These are phyloP conservation scores for Emydomyces testavorans DNA, from an alignment of 2,329 filamentous ascomycete species.

Conservation along the genomic window DNA sequence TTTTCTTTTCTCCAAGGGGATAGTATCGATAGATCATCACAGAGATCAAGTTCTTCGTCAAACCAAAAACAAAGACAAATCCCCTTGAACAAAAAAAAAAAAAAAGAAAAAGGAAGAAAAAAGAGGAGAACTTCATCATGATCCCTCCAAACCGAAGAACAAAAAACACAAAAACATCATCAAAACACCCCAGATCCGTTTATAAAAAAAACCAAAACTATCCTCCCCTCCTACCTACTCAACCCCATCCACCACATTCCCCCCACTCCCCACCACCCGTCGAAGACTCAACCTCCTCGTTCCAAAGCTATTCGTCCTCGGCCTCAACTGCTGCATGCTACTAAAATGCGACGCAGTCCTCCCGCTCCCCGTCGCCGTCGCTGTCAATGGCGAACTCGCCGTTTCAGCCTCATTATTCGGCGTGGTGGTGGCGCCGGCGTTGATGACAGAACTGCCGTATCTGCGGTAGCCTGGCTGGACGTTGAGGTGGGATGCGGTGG, in stretches of 20 bases:
- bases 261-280: neutral
- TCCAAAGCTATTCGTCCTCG: slow-evolving; percentile 30
- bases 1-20: too few species aligned
- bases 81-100: too few species aligned
- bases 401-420: slow-evolving; percentile 1
- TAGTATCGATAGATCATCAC: too few species aligned
- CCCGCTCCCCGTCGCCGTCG: neutral
- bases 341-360: slow-evolving; percentile 28
- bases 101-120: too few species aligned
- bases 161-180: neutral
- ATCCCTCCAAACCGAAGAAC: too few species aligned
- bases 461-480: slow-evolving; percentile 35
- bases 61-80: too few species aligned
- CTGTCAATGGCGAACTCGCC: slow-evolving; percentile 3
- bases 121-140: too few species aligned
- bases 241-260: neutral
- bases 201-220: neutral
- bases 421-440: neutral
- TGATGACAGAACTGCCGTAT: slow-evolving; percentile 21
- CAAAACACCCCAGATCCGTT: too few species aligned
- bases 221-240: neutral
- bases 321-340: slow-evolving; percentile 28
- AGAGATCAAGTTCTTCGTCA: too few species aligned
- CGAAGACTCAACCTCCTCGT: slow-evolving; percentile 26
- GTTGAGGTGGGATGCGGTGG: slow-evolving; percentile 29